Evolutionary conservation across 2,329 filamentous ascomycete species (phyloP), one percentile per base, ranked within the genome.

Genomic region (Albifimbria verrucaria): DNA sequence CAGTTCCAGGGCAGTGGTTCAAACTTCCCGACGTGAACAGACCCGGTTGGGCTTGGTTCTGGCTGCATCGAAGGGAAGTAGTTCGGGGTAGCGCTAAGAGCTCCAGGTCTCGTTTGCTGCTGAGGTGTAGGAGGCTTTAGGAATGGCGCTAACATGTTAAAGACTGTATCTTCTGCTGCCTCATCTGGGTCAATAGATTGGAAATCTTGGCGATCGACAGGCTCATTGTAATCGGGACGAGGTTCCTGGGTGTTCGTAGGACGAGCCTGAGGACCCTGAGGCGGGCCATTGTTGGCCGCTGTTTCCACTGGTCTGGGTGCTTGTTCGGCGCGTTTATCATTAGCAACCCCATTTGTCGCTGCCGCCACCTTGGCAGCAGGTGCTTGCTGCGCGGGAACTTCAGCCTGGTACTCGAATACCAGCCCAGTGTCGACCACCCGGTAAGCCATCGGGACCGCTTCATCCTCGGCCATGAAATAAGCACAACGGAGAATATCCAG

Each of bases 61-160:
- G 70, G 62, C 15, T 63, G 66, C 42, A 74, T 60, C 42, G 72
- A 66, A 24, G 71, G 76, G 57, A 82, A 80, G 2, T 80, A 58
- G 18, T 80, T 78, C 47, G 79, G 76, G 23, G 79, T 76, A 7
- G 76, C 63, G 10, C 76, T 77, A 59, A 79, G 74, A 79, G 83
- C 5, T 39, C 32, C 32, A n/a, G 32, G 11, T 12, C 32, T n/a
- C 18, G 32, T n/a, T 39, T 65, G 58, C 18, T 69, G 65, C 42
- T 73, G 69, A 7, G 74, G 70, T 55, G 79, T 71, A 23, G 77
- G 72, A 48, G 73, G 76, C 48, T 70, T 70, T 22, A 81, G 60
- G 54, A 81, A 79, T 5, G 75, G 75, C 22, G 76, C 72, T n/a
- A 81, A 67, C 64, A 80, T 75, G 50, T 73, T 69, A 36, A 74